These are phyloP conservation scores for Saturnispora silvae DNA, from an alignment of 805 yeast species.

Conservation along the genomic window DNA sequence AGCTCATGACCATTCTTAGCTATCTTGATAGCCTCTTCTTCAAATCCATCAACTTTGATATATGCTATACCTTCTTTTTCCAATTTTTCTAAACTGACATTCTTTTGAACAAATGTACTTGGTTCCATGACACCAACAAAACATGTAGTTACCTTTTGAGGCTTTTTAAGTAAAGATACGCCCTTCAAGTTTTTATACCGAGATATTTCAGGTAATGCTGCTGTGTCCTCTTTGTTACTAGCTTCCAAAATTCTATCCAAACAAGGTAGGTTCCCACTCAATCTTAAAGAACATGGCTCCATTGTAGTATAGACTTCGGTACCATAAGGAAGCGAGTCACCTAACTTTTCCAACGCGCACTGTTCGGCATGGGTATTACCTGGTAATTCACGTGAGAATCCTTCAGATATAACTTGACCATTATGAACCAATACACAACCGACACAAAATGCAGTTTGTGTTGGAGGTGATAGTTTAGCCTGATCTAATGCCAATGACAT, in stretches of 20 bases:
- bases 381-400: constrained; percentile 81
- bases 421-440: constrained; percentile 76
- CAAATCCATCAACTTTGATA: constrained; percentile 74
- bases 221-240: not conserved
- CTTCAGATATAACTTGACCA: constrained; percentile 61
- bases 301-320: constrained; percentile 85
- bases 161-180: not conserved
- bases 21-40: constrained; percentile 51
- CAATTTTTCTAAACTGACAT: constrained; percentile 50
- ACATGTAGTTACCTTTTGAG: constrained; percentile 37
- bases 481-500: constrained; percentile 72
- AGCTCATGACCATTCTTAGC: constrained; percentile 62
- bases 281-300: constrained; percentile 90
- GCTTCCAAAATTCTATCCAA: constrained; percentile 55
- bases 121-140: constrained; percentile 94
- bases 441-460: constrained; percentile 84
- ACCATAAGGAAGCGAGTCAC: constrained; percentile 47
- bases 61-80: constrained; percentile 54
- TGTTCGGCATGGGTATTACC: constrained; percentile 99
- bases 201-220: constrained; percentile 13
- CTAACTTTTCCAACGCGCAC: constrained; percentile 74
- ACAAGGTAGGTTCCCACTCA: constrained; percentile 88
- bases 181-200: constrained; percentile 32
- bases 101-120: constrained; percentile 71
- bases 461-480: constrained; percentile 72